Evolutionary conservation across 139 green algal species (phyloP), one percentile per base, ranked within the genome.

Genomic region (Dunaliella primolecta): DNA sequence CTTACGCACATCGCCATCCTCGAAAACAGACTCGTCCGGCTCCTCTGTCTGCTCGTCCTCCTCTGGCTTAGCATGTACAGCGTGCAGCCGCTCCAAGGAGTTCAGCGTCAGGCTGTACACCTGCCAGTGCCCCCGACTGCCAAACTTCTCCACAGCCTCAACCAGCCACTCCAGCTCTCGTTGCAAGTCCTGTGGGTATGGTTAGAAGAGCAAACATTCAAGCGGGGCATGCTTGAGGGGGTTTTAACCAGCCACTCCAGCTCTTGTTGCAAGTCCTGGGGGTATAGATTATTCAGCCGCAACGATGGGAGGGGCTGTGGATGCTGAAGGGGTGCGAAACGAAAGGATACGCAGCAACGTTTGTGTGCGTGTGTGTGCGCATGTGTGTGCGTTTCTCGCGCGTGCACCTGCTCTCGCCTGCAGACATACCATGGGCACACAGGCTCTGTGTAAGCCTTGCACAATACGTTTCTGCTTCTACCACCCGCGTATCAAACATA

Each of bases 51-150:
- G 34, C n/a, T 80, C 71, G n/a, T 72, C 72, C 25, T 79, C 85
- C n/a, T 70, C 81, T 21, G 27, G 32, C 3, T 36, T 7, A 0
- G 72, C 31, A 1, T 86, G 76, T 21, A n/a, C 46, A 20, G 37
- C 84, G 36, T 90, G 87, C 81, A 88, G 31, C 3, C 87, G 81
- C 74, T 87, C 64, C 24, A 90, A n/a, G 1, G 84, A 88, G 87
- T 89, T 86, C 34, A 86, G 76, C 30, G 81, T 78, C 31, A 89
- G 72, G 7, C 38, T 56, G 29, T 84, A 37, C 23, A 89, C 77
- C 83, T 64, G 29, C 36, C 76, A 23, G 0, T n/a, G 35, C 34
- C 35, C 0, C 31, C 29, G 30, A 33, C 81, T 56, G 56, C 81
- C 34, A 71, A 34, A 34, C 35, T 36, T 83, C 2, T 37, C 33